Base-by-base conservation (phyloP, 371 early-diverging fungal genomes). In the Apophysomyces ossiformis region DNA sequence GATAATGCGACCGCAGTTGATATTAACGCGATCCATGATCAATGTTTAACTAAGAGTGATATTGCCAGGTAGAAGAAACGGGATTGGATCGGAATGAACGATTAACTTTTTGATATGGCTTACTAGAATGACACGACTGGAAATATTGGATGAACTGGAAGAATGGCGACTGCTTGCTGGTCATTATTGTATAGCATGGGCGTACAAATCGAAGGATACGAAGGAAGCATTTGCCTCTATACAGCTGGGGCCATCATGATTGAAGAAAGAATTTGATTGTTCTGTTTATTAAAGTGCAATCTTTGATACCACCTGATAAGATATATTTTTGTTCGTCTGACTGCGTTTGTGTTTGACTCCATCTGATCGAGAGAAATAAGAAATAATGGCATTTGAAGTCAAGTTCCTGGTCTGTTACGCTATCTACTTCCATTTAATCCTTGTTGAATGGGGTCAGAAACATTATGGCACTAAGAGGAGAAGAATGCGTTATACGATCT, bases 101-200 rank as follows among this genome's bases (percentile, higher is more conserved):
- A 38, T 15, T 44, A 35, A 18, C 4, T 36, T 13, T 41, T n/a
- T 37, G 9, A 8, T 32, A 26, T 58, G 8, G 37, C 41, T 45
- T n/a, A 41, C 32, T 39, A 88, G 97, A 46, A 83, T 97, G 44
- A 77, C 87, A 15, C 74, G 73, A 61, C 69, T 96, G 37, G 97
- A 98, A 71, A 87, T 95, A 8, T 83, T 98, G 65, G 97, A 98
- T 71, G 98, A 98, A 77, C 70, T 95, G 46, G 98, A 98, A 76
- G 98, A 96, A 77, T 96, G 97, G 93, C 76, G 75, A 18, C 68
- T 98, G 16, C 78, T 98, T 37, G 86, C 90, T 0, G 82, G 77
- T 3, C 98, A 98, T 77, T 98, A 98, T 65, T 96, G 95, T 47
- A 82, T 96, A 57, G 88, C 92, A 0, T 94, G 94, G 94, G 95